phyloP scores from a whole-genome alignment of 139 green algal species.

The Edaphochlamys debaryana region DNA sequence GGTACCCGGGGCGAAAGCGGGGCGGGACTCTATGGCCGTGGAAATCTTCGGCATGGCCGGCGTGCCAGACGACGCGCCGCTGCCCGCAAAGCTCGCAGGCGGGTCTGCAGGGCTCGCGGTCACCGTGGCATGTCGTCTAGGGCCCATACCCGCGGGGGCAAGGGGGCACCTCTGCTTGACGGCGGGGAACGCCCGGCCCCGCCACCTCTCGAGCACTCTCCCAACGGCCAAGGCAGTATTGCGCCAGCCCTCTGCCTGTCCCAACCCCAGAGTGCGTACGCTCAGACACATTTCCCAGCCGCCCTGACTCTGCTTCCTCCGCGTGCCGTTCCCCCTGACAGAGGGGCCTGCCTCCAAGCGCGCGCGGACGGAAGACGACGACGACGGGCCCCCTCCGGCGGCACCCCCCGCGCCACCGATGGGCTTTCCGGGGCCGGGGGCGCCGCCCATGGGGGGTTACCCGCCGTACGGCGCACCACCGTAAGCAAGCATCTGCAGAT shows the following conservation, averaged over 20 bases:
- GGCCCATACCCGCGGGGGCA: no score
- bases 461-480: slow-evolving; percentile 27
- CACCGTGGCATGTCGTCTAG: no score
- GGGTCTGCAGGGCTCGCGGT: no score
- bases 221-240: no score
- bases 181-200: not conserved
- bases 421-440: not conserved
- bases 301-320: no score
- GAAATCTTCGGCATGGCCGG: slow-evolving; percentile 96
- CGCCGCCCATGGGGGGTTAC: not conserved
- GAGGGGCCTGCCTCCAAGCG: slow-evolving; percentile 35
- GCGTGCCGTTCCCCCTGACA: no score
- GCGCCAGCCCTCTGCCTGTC: no score
- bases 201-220: no score
- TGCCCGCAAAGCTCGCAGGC: slow-evolving; percentile 53
- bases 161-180: no score
- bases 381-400: slow-evolving; percentile 14
- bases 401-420: slow-evolving; percentile 2
- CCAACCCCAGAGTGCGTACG: no score
- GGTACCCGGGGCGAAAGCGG: slow-evolving; percentile 78
- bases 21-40: slow-evolving; percentile 77
- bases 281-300: no score
- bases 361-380: slow-evolving; percentile 13
- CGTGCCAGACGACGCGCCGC: slow-evolving; percentile 74
- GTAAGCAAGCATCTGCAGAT: no score